Conservation (phyloP, 1,284 basidiomycete genomes). For the Trametes pubescens region DNA sequence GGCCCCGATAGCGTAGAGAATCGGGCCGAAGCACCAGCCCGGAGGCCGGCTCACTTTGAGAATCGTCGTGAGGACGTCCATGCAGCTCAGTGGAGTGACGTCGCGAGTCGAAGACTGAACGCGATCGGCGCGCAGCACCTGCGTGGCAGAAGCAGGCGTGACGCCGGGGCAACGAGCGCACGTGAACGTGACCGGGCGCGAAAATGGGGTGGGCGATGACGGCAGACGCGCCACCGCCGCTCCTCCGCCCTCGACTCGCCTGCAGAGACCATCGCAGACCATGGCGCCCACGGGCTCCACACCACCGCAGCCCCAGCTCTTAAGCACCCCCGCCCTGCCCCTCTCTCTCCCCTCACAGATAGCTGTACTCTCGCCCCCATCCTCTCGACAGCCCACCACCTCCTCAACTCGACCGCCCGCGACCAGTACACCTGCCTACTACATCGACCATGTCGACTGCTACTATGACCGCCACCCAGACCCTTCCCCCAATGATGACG, state of each 20-base stretch:
- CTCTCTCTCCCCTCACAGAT: constrained; percentile 4
- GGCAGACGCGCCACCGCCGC: constrained; percentile 23
- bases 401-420: constrained; percentile 1
- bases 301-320: constrained; percentile 9
- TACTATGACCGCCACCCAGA: constrained; percentile 21
- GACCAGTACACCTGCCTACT: background rate
- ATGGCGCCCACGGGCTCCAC: constrained; percentile 8
- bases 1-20: constrained; percentile 26
- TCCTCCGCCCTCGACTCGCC: constrained; percentile 15
- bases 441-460: constrained; percentile 10
- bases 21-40: constrained; percentile 29
- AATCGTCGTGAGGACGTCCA: constrained; percentile 14
- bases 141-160: background rate
- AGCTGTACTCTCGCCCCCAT: background rate
- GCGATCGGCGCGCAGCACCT: background rate
- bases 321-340: constrained; percentile 4
- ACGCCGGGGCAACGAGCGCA: constrained; percentile 1
- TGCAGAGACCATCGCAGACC: background rate
- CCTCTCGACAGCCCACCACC: background rate
- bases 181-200: constrained; percentile 26
- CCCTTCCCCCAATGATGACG: constrained; percentile 22
- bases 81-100: background rate
- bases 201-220: constrained; percentile 21
- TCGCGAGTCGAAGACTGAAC: background rate
- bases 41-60: constrained; percentile 21